These are phyloP conservation scores for Guadua angustifolia DNA, from an alignment of 176 grass and related monocot species.

Conservation along the genomic window DNA sequence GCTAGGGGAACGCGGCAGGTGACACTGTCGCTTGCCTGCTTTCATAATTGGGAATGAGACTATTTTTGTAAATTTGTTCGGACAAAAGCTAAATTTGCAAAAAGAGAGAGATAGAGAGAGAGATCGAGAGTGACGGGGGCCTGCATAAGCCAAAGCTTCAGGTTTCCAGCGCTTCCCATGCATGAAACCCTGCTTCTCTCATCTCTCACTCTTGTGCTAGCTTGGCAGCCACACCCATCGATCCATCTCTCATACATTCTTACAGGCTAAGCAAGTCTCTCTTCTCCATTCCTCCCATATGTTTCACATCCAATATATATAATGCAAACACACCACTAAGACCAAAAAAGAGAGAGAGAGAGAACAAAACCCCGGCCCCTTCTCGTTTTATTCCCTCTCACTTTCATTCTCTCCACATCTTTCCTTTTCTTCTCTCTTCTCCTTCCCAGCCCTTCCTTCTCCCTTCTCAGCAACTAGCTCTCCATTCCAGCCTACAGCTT, in stretches of 20 bases:
- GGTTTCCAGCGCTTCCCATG: constrained; percentile 44
- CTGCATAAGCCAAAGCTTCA: too few species aligned
- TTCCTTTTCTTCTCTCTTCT: constrained; percentile 22
- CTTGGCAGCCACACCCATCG: constrained; percentile 19
- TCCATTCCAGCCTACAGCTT: constrained; percentile 38
- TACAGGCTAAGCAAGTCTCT: constrained; percentile 49
- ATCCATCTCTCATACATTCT: constrained; percentile 49
- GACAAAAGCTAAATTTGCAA: too few species aligned
- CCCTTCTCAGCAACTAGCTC: not conserved
- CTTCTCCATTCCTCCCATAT: constrained; percentile 37
- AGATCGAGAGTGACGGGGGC: too few species aligned
- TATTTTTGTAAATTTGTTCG: too few species aligned
- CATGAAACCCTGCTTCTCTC: constrained; percentile 37
- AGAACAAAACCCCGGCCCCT: constrained; percentile 16
- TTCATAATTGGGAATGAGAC: too few species aligned
- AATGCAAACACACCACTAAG: constrained; percentile 57
- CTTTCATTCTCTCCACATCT: constrained; percentile 40
- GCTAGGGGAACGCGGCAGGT: too few species aligned
- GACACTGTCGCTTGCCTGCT: too few species aligned
- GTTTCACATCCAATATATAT: constrained; percentile 72
- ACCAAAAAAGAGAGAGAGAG: constrained; percentile 38
- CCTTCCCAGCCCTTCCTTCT: not conserved
- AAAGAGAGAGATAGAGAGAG: too few species aligned
- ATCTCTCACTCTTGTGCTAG: constrained; percentile 7
- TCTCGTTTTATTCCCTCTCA: constrained; percentile 63